Conservation (phyloP, 2,329 filamentous ascomycete species). For the Fusarium xylarioides region DNA sequence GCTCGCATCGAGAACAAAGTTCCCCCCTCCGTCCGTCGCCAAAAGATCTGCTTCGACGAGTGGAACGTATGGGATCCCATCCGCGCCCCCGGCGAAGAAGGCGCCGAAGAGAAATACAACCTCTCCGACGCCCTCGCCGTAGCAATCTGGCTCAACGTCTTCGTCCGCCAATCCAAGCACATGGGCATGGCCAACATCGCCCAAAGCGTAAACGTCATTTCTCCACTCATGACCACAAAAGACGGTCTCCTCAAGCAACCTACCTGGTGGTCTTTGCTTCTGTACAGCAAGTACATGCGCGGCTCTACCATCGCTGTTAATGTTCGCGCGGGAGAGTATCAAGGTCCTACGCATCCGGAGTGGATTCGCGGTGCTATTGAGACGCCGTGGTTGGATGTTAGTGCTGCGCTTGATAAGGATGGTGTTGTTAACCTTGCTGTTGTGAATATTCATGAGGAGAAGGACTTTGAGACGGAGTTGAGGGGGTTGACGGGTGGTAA, state of each 20-base stretch:
- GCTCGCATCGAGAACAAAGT: slow-evolving; percentile 75
- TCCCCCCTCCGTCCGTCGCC: slow-evolving; percentile 65
- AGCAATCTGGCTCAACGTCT: slow-evolving; percentile 78
- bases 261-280: slow-evolving; percentile 77
- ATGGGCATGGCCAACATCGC: slow-evolving; percentile 83
- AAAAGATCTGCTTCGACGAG: slow-evolving; percentile 83
- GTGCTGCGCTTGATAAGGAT: slow-evolving; percentile 64
- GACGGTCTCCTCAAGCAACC: slow-evolving; percentile 74
- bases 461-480: slow-evolving; percentile 67
- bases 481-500: slow-evolving; percentile 57
- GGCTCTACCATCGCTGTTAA: slow-evolving; percentile 74
- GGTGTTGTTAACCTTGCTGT: slow-evolving; percentile 74
- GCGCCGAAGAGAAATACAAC: slow-evolving; percentile 78
- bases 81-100: slow-evolving; percentile 74
- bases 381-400: slow-evolving; percentile 76
- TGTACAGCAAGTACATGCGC: slow-evolving; percentile 69
- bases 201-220: slow-evolving; percentile 81
- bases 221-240: slow-evolving; percentile 76
- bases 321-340: slow-evolving; percentile 70
- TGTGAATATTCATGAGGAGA: slow-evolving; percentile 74
- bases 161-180: slow-evolving; percentile 74
- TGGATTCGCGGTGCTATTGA: slow-evolving; percentile 74
- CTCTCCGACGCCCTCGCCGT: slow-evolving; percentile 81
- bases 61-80: slow-evolving; percentile 86
- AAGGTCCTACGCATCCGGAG: slow-evolving; percentile 70